Percentiles rank a stretch among this genome's conserved stretches.
These are phyloP conservation scores for Nitzschia inconspicua DNA, from an alignment of 108 stramenopile genomes.

Conservation along the genomic window DNA sequence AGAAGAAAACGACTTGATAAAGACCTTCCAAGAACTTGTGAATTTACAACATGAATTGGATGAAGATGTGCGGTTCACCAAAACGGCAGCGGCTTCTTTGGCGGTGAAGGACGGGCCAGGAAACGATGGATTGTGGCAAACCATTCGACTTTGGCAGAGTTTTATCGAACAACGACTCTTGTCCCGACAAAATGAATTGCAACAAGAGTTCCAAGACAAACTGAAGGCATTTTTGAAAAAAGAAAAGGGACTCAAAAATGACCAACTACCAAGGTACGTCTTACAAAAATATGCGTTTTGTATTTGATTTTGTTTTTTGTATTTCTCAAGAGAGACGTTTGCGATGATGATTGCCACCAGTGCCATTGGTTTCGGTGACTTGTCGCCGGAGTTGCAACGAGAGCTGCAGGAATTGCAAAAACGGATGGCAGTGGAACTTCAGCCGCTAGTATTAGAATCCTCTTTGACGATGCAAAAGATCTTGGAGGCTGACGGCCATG, in stretches of 20 bases:
- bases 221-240: slow-evolving; percentile 68
- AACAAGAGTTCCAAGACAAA: slow-evolving; percentile 80
- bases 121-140: slow-evolving; percentile 70
- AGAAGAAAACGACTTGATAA: slow-evolving; percentile 46
- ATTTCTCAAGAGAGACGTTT: background rate
- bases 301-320: background rate
- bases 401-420: slow-evolving; percentile 77
- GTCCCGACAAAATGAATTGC: slow-evolving; percentile 75
- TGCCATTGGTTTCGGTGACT: slow-evolving; percentile 75
- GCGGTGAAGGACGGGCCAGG: slow-evolving; percentile 62
- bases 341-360: background rate
- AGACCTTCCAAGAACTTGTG: slow-evolving; percentile 53
- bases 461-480: slow-evolving; percentile 85
- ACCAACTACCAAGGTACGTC: slow-evolving; percentile 67
- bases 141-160: slow-evolving; percentile 80
- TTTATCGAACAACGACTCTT: slow-evolving; percentile 77
- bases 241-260: slow-evolving; percentile 58
- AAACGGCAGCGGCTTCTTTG: slow-evolving; percentile 52
- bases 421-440: slow-evolving; percentile 68
- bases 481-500: slow-evolving; percentile 67
- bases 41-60: slow-evolving; percentile 73
- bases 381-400: slow-evolving; percentile 63
- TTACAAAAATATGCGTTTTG: background rate
- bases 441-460: slow-evolving; percentile 70
- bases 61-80: slow-evolving; percentile 84